phyloP scores from a whole-genome alignment of 2,329 filamentous ascomycete genomes.

The Aspergillus neoniger region DNA sequence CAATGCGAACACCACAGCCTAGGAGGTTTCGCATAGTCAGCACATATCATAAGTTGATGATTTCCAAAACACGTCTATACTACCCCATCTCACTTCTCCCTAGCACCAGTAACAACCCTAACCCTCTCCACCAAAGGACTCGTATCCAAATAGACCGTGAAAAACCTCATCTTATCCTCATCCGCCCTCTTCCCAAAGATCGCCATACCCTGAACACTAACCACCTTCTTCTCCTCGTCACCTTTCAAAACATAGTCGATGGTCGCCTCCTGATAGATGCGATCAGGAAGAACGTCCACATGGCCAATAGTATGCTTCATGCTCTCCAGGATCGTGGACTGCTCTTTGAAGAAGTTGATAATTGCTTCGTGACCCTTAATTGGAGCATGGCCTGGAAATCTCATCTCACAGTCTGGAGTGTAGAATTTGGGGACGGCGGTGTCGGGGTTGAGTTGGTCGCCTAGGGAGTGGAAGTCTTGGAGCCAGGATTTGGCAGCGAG shows the following conservation, averaged over 20 bases:
- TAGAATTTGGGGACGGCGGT: neutral
- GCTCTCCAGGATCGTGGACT: neutral
- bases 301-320: conserved; percentile 5
- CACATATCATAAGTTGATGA: too few species aligned
- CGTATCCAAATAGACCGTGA: neutral
- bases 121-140: neutral
- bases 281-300: neutral
- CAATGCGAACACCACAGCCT: too few species aligned
- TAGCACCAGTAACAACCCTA: neutral
- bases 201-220: neutral
- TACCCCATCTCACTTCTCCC: too few species aligned
- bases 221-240: neutral
- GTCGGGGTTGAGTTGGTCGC: neutral
- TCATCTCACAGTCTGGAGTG: neutral
- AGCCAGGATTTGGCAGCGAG: conserved; percentile 17
- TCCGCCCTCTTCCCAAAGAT: neutral
- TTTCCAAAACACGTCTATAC: too few species aligned
- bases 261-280: neutral
- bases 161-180: neutral
- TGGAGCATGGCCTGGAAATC: neutral
- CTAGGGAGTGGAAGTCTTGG: neutral
- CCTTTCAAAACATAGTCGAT: neutral
- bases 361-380: neutral
- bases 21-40: too few species aligned
- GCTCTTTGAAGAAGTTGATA: conserved; percentile 1